Percentiles rank a stretch among this genome's conserved stretches.
phyloP scores from a whole-genome alignment of 108 stramenopile genomes.

The Cylindrotheca closterium region DNA sequence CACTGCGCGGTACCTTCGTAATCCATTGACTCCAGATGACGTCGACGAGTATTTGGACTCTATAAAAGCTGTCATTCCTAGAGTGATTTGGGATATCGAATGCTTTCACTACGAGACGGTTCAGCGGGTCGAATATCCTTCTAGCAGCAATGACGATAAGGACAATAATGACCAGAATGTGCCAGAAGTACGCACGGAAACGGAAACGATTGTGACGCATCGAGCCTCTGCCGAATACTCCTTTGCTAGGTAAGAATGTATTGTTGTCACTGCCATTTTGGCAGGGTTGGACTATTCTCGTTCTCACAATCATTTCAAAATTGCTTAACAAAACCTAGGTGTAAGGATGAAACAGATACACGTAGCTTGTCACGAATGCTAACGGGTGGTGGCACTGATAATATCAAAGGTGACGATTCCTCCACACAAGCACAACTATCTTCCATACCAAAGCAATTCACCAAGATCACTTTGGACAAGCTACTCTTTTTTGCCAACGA shows the following conservation, averaged over 20 bases:
- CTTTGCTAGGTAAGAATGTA: background rate
- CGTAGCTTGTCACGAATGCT: too few relatives aligned
- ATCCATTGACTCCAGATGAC: background rate
- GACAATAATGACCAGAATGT: too few relatives aligned
- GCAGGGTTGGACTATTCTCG: too few relatives aligned
- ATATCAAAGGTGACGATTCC: too few relatives aligned
- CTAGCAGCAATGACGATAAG: too few relatives aligned
- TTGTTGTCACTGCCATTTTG: too few relatives aligned
- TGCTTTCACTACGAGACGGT: background rate
- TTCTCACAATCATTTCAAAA: too few relatives aligned
- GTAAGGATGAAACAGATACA: slow-evolving; percentile 4
- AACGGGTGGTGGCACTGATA: too few relatives aligned
- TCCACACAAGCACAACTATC: too few relatives aligned
- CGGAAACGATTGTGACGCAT: slow-evolving; percentile 7
- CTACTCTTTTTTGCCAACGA: slow-evolving; percentile 2
- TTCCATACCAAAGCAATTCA: background rate
- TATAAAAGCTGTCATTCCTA: background rate
- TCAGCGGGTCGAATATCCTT: background rate
- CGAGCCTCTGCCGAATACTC: background rate
- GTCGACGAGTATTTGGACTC: background rate
- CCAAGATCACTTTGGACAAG: background rate
- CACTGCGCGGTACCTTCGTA: background rate
- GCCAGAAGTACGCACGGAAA: too few relatives aligned
- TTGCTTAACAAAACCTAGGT: too few relatives aligned
- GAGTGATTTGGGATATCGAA: background rate